A percentile compares a stretch with the other conserved stretches of the same genome.
Conservation (phyloP, 805 yeast species). For the Candida manassasensis region DNA sequence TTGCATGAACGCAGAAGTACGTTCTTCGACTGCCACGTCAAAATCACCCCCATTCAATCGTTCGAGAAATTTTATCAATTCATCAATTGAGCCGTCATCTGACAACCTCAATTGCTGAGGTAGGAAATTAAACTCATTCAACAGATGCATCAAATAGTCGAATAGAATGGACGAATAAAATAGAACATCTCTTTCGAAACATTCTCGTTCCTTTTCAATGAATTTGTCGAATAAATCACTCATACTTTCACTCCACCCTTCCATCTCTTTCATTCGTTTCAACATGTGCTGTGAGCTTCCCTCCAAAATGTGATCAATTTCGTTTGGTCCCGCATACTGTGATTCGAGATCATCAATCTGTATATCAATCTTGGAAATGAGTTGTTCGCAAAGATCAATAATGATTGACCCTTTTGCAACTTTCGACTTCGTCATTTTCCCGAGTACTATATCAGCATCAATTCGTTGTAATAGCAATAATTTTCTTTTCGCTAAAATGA, state of each 20-base stretch:
- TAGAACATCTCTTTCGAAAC: slow-evolving; percentile 50
- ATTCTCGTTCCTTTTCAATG: slow-evolving; percentile 40
- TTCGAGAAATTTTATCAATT: slow-evolving; percentile 13
- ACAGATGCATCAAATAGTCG: slow-evolving; percentile 41
- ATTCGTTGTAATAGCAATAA: slow-evolving; percentile 39
- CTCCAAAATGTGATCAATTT: slow-evolving; percentile 47
- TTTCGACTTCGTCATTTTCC: slow-evolving; percentile 9
- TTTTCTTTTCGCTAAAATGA: slow-evolving; percentile 44
- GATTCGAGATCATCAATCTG: slow-evolving; percentile 52
- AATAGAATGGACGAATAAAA: slow-evolving; percentile 51
- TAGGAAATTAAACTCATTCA: slow-evolving; percentile 10
- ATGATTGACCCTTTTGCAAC: slow-evolving; percentile 5
- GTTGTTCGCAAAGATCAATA: slow-evolving; percentile 25
- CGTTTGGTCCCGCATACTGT: slow-evolving; percentile 45
- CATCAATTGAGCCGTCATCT: slow-evolving; percentile 1
- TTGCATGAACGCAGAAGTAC: slow-evolving; percentile 26
- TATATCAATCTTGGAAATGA: slow-evolving; percentile 28
- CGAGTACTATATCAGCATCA: slow-evolving; percentile 27
- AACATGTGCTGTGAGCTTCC: slow-evolving; percentile 44
- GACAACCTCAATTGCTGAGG: slow-evolving; percentile 5
- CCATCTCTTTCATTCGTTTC: slow-evolving; percentile 46
- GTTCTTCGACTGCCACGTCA: slow-evolving; percentile 29
- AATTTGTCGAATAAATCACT: slow-evolving; percentile 36
- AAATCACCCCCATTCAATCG: slow-evolving; percentile 29
- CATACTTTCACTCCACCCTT: slow-evolving; percentile 51